phyloP scores from a whole-genome alignment of 2,329 filamentous ascomycete species.

The Cercospora sp. region DNA sequence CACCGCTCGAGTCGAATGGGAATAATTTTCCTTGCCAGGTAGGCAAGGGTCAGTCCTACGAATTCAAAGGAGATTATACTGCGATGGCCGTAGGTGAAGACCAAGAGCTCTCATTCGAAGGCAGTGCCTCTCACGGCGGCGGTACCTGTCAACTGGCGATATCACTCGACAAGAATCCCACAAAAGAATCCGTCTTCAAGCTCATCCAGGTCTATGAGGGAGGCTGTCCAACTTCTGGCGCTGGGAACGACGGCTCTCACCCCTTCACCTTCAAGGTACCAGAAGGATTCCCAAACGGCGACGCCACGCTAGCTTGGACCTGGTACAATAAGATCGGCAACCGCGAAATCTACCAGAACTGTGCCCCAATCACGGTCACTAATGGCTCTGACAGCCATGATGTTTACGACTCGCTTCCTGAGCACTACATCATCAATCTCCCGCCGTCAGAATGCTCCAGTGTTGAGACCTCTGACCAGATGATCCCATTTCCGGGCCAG shows the following conservation, averaged over 20 bases:
- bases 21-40: too few species aligned
- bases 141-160: constrained; percentile 87
- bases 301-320: constrained; percentile 79
- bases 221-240: constrained; percentile 75
- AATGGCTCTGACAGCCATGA: constrained; percentile 44
- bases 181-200: constrained; percentile 69
- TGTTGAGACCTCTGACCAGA: constrained; percentile 53
- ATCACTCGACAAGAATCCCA: constrained; percentile 72
- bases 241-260: constrained; percentile 44
- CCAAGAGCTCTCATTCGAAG: constrained; percentile 71
- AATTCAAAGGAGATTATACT: too few species aligned
- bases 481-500: constrained; percentile 62
- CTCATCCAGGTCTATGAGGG: constrained; percentile 87
- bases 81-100: too few species aligned
- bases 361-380: constrained; percentile 69
- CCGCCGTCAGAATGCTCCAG: constrained; percentile 54
- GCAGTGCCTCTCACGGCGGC: constrained; percentile 78
- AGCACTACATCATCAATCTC: constrained; percentile 71
- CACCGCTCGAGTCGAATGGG: too few species aligned
- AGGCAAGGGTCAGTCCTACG: too few species aligned
- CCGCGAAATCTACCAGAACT: constrained; percentile 93
- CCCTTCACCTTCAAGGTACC: constrained; percentile 74
- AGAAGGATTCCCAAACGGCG: constrained; percentile 67
- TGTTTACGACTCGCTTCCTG: constrained; percentile 62
- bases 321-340: constrained; percentile 87